Evolutionary conservation across 345 rosid genomes (phyloP).

Genomic region (Salix udensis): DNA sequence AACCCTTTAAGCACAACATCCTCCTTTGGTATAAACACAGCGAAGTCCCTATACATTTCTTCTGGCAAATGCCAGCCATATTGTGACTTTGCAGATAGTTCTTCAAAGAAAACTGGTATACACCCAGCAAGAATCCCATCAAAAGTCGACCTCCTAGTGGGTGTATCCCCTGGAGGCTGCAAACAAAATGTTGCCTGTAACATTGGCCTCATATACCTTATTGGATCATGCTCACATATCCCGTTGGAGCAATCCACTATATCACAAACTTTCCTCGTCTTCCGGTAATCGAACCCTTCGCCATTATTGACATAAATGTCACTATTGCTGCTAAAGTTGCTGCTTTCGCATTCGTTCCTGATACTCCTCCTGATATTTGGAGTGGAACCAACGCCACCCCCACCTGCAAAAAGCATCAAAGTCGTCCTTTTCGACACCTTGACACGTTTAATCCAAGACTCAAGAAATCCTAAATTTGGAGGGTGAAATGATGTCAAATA

Average conservation of each 20-base stretch:
- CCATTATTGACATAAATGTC: background rate
- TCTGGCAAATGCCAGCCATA: constrained; percentile 72
- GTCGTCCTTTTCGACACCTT: constrained; percentile 49
- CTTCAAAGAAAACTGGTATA: constrained; percentile 90
- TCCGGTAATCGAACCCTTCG: constrained; percentile 15
- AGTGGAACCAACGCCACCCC: constrained; percentile 57
- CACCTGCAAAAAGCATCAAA: constrained; percentile 80
- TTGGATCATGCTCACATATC: constrained; percentile 85
- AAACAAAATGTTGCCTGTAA: constrained; percentile 67
- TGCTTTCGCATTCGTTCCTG: constrained; percentile 61
- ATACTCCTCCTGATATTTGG: constrained; percentile 83
- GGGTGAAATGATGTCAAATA: constrained; percentile 93
- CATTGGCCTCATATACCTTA: constrained; percentile 76
- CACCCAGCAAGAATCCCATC: constrained; percentile 85
- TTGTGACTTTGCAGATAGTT: constrained; percentile 64
- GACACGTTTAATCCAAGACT: constrained; percentile 69
- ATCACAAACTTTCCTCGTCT: constrained; percentile 43
- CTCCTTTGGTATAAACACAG: constrained; percentile 73
- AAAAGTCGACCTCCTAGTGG: constrained; percentile 74
- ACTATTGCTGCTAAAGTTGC: background rate
- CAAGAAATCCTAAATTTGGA: constrained; percentile 46
- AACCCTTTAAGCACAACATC: constrained; percentile 72
- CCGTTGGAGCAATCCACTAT: constrained; percentile 87
- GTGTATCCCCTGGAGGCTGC: constrained; percentile 93
- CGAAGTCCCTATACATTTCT: constrained; percentile 45